Conservation (phyloP, 371 early-diverging fungal species). For the Basidiobolus meristosporus region DNA sequence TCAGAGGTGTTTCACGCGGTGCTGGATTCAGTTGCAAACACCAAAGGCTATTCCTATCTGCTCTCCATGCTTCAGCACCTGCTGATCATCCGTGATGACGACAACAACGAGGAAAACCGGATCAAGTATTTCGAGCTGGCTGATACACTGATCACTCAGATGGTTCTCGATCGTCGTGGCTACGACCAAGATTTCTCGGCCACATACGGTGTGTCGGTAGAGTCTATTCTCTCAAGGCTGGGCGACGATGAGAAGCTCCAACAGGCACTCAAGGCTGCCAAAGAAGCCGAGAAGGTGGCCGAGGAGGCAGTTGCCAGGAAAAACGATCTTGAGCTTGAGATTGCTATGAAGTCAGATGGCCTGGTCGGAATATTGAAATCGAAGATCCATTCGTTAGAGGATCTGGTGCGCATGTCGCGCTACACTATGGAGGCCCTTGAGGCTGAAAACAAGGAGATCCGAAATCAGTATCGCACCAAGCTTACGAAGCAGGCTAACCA, state of each 20-base stretch:
- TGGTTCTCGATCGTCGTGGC: constrained; percentile 60
- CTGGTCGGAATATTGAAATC: constrained; percentile 52
- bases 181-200: constrained; percentile 31
- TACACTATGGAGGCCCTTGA: constrained; percentile 62
- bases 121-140: constrained; percentile 62
- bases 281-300: constrained; percentile 23
- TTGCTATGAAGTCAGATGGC: constrained; percentile 42
- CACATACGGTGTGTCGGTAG: constrained; percentile 34
- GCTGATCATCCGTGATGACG: constrained; percentile 28
- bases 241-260: constrained; percentile 62
- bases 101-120: constrained; percentile 32
- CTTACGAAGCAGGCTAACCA: constrained; percentile 46
- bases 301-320: constrained; percentile 13
- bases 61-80: constrained; percentile 59
- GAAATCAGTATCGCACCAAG: constrained; percentile 40
- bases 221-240: constrained; percentile 49
- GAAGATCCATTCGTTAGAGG: constrained; percentile 55
- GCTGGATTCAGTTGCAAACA: constrained; percentile 45
- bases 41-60: constrained; percentile 55
- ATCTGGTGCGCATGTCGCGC: constrained; percentile 55
- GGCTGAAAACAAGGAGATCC: constrained; percentile 38
- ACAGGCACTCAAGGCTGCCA: constrained; percentile 42
- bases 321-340: constrained; percentile 52
- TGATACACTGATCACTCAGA: constrained; percentile 56
- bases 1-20: constrained; percentile 57